These are phyloP conservation scores for Diaporthe citrichinensis DNA, from an alignment of 2,329 filamentous ascomycete genomes.

Conservation along the genomic window DNA sequence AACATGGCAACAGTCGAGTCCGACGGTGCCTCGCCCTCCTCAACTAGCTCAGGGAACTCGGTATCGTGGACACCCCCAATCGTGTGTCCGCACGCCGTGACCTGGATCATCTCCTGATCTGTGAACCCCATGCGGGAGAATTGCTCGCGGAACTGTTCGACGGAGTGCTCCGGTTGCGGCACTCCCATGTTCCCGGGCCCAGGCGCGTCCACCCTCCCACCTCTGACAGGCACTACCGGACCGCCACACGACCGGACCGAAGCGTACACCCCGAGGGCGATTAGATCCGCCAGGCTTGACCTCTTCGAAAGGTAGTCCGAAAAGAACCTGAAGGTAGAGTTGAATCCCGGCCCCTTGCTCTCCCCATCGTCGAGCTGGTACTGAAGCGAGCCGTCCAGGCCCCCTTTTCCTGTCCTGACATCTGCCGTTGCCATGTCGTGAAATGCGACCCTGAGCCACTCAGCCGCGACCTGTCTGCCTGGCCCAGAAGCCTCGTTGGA, in stretches of 20 bases:
- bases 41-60: slow-evolving; percentile 65
- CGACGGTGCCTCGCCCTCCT: slow-evolving; percentile 57
- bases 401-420: slow-evolving; percentile 60
- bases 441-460: slow-evolving; percentile 71
- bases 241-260: slow-evolving; percentile 71
- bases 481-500: slow-evolving; percentile 62
- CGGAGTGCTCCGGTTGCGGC: slow-evolving; percentile 67
- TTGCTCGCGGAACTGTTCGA: slow-evolving; percentile 64
- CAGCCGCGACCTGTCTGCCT: slow-evolving; percentile 69
- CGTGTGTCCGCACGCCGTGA: slow-evolving; percentile 70
- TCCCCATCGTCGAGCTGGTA: slow-evolving; percentile 67
- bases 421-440: slow-evolving; percentile 72
- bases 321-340: slow-evolving; percentile 65
- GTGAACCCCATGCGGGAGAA: slow-evolving; percentile 69
- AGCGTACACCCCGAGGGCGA: slow-evolving; percentile 69
- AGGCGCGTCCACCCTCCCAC: slow-evolving; percentile 67
- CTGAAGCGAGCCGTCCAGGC: slow-evolving; percentile 69
- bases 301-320: slow-evolving; percentile 62
- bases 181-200: slow-evolving; percentile 61
- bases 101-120: slow-evolving; percentile 67
- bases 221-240: slow-evolving; percentile 63
- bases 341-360: slow-evolving; percentile 67
- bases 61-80: slow-evolving; percentile 68
- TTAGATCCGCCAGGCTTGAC: slow-evolving; percentile 66
- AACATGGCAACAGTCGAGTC: slow-evolving; percentile 63